Evolutionary conservation across 2,329 filamentous ascomycete species (phyloP), one percentile per base, ranked within the genome.

Genomic region (Claviceps digitariae): DNA sequence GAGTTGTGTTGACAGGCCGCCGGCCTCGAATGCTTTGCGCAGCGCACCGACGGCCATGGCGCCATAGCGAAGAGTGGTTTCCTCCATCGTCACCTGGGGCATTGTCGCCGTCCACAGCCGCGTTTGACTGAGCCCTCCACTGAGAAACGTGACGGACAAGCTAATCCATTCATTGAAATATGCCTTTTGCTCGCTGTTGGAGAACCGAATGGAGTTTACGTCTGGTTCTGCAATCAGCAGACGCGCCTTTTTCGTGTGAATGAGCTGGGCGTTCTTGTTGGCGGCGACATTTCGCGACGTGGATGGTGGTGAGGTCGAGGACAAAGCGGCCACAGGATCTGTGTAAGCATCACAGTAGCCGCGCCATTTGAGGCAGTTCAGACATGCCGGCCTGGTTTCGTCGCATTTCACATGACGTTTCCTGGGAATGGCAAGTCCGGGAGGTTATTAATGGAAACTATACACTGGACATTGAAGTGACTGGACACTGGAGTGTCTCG

Each of bases 391-490:
- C 40, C 67, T 66, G 25, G 67, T 67, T 57, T 72, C 69, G 49
- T 72, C 69, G 53, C 69, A 72, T 58, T 72, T 72, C 40, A 72
- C 66, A 56, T 72, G 69, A 21, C 69, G 69, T 52, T 69, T 70
- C 51, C 68, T 70, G 48, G 45, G 17, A 34, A 21, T 21, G 12
- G 20, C 40, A 27, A 21, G 40, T 20, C 34, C 34, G 34, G 13
- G 34, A 17, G 29, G 41, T 48, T 17, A 29, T 31, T 50, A 49
- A 43, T 50, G 34, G 34, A 34, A n/a, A n/a, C n/a, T 29, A 15
- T 3, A 23, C 17, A 49, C 13, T 29, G 27, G 27, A n/a, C n/a
- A n/a, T 4, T 29, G 27, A 8, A 4, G n/a, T n/a, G 4, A 29
- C n/a, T 29, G 27, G 31, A 34, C 2, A 34, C 5, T 8, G 27